These are phyloP conservation scores for Penicillium goetzii DNA, from an alignment of 495 filamentous ascomycete species.

Conservation along the genomic window DNA sequence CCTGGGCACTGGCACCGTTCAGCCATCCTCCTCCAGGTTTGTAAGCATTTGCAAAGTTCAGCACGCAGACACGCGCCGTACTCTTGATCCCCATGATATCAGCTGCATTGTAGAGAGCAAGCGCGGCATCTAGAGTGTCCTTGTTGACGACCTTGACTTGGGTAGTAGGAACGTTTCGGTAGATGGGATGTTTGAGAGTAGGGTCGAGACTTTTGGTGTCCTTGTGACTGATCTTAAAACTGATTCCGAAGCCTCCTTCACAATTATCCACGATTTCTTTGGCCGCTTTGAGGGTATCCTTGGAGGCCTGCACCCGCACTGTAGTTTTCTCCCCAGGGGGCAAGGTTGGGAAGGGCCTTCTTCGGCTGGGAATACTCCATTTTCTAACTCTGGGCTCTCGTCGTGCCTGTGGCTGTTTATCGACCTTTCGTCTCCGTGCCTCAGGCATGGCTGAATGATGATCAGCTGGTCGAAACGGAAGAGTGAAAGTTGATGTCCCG, in stretches of 20 bases:
- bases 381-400: background rate
- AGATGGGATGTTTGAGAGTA: background rate
- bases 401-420: background rate
- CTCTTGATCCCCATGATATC: conserved; percentile 12
- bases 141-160: conserved; percentile 48
- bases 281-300: conserved; percentile 25
- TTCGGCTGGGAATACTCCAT: background rate
- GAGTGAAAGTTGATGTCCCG: background rate
- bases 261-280: conserved; percentile 9
- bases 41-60: conserved; percentile 64
- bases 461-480: background rate
- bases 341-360: background rate
- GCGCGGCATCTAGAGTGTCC: conserved; percentile 56
- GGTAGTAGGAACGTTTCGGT: conserved; percentile 30
- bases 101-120: conserved; percentile 36
- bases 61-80: conserved; percentile 51
- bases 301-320: conserved; percentile 11
- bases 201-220: too few species aligned
- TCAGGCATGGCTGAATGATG: background rate
- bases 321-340: background rate
- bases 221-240: background rate
- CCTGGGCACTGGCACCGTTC: conserved; percentile 59
- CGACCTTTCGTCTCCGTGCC: background rate
- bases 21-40: conserved; percentile 61
- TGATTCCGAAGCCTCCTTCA: background rate